Base-by-base conservation (phyloP, 2,329 filamentous ascomycete genomes). In the Fusarium sterilihyphosum region DNA sequence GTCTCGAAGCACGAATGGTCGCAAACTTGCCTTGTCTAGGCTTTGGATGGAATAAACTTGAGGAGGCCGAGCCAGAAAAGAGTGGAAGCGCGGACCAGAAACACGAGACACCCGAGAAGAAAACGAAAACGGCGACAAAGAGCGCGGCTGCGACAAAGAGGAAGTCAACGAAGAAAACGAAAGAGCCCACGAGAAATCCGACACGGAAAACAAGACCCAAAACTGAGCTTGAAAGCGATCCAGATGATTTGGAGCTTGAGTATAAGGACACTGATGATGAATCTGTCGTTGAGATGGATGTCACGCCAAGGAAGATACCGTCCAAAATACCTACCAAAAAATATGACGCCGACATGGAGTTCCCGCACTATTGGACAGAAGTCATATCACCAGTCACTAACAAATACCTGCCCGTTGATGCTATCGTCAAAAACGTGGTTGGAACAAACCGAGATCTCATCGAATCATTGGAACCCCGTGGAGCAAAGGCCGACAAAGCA, bases 331-430 rank as follows among this genome's bases (percentile, higher is more conserved):
- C 81, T 41, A 78, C 76, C 12, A 87, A 86, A 67, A 86, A 87
- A 61, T 93, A 92, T 77, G 94, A 97, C 76, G 86, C 88, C 26
- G 95, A 97, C 75, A 86, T 98, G 35, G 90, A 92, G 6, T 96
- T 92, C 74, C 95, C 96, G 3, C 92, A 93, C 58, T 98, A 98
- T 81, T 99, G 96, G 96, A 93, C 93, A 0, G 96, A 99, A 81
- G 92, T 94, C 6, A 86, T 96, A 5, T 98, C 95, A 0, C 93
- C 94, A 5, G 87, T 94, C 8, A 96, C 94, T 0, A 90, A 94
- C 61, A 94, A 90, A 56, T 95, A 93, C 65, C 88, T 96, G 14
- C 88, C 95, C 0, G 92, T 98, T 6, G 95, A 98, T 66, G 88
- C 94, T 0, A 85, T 94, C 11, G 89, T 95, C 58, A 92, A 90